Conservation (phyloP, 352 stramenopile species). For the Phytophthora uliginosa region DNA sequence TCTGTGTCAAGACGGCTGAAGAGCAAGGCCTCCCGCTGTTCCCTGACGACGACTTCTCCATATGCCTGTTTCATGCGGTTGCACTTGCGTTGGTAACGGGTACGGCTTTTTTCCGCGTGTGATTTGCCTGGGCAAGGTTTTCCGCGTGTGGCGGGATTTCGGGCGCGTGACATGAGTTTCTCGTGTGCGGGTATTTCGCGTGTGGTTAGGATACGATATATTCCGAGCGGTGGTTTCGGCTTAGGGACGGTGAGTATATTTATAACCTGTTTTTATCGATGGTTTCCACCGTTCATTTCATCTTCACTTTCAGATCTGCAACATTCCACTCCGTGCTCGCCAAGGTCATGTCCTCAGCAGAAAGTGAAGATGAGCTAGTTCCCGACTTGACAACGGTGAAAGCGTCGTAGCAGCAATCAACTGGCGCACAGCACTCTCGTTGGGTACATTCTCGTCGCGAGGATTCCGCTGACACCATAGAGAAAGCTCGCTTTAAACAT, state of each 20-base stretch:
- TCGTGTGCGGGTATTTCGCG: no score
- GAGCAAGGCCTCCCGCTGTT: conserved; percentile 9
- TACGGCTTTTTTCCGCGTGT: no score
- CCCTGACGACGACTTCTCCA: background rate
- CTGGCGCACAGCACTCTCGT: background rate
- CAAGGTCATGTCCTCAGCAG: background rate
- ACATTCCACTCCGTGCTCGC: no score
- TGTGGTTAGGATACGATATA: no score
- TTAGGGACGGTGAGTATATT: no score
- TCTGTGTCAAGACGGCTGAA: conserved; percentile 9
- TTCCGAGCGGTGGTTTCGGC: no score
- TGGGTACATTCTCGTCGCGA: background rate
- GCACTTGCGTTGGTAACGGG: background rate
- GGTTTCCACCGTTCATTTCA: no score
- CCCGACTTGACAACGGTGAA: background rate
- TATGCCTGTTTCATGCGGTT: conserved; percentile 15
- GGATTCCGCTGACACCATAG: background rate
- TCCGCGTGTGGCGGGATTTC: no score
- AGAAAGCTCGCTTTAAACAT: background rate
- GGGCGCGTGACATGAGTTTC: no score
- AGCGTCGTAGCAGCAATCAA: background rate
- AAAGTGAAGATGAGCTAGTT: background rate
- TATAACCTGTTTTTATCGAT: no score
- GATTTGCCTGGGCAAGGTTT: no score
- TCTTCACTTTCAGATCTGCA: no score